Evolutionary conservation across 108 stramenopile genomes (phyloP).

Genomic region (Cylindrotheca fusiformis): DNA sequence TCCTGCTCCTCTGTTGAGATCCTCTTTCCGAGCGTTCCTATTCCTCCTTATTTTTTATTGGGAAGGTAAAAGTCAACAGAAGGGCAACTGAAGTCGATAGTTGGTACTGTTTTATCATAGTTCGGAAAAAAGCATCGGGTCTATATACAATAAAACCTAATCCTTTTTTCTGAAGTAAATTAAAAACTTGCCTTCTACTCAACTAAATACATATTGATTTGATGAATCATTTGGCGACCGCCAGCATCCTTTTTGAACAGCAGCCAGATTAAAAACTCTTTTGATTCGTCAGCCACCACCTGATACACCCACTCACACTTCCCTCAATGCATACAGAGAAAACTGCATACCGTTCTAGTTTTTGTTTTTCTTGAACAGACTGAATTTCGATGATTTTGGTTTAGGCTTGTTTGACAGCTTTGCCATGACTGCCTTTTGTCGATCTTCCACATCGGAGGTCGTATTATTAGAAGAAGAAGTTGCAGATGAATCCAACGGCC

Average conservation of each 20-base stretch:
- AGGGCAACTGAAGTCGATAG: too few relatives aligned
- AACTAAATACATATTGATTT: too few relatives aligned
- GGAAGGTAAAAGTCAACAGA: too few relatives aligned
- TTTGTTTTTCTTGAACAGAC: neutral
- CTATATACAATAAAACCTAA: neutral
- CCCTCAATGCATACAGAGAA: neutral
- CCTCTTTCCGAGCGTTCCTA: too few relatives aligned
- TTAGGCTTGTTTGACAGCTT: constrained; percentile 7
- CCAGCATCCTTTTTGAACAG: too few relatives aligned
- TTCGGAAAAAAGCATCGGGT: too few relatives aligned
- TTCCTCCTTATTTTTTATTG: too few relatives aligned
- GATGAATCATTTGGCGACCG: too few relatives aligned
- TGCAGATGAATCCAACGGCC: neutral
- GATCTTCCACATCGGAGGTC: constrained; percentile 16
- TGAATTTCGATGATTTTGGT: neutral
- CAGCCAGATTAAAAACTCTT: too few relatives aligned
- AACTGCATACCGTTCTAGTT: neutral
- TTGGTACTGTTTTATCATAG: too few relatives aligned
- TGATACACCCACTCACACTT: neutral
- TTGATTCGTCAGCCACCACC: neutral
- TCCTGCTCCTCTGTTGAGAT: too few relatives aligned
- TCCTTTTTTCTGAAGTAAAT: neutral
- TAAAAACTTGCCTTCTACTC: neutral
- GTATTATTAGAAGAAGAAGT: neutral
- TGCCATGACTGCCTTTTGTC: constrained; percentile 19